Evolutionary conservation across 305 asterid genomes (phyloP), one percentile per base, ranked within the genome.

Genomic region (Fraxinus floribunda): DNA sequence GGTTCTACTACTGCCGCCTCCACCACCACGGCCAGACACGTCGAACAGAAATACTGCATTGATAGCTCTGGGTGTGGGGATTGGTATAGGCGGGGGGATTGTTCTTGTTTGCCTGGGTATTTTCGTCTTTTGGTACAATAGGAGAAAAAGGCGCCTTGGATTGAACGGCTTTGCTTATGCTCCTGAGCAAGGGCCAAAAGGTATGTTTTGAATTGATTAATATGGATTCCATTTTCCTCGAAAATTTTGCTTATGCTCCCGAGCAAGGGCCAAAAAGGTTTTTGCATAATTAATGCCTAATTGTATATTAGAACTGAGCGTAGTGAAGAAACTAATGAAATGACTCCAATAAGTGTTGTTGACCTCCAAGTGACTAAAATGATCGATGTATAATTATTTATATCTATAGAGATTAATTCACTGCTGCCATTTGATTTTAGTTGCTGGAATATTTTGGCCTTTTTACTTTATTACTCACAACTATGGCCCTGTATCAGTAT

Each of bases 1-100:
- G 77, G 82, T 77, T 32, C 66, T 76, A 52, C 44, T 85, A 30
- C 18, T 78, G 0, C 90, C 97, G 3, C 88, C 93, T 29, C 78
- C 84, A 85, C 68, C 84, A 3, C 32, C 32, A 1, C 32, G 3
- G 32, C 32, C 32, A 1, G 32, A 1, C 32, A 1, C 32, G 3
- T 29, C 32, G 32, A 29, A 29, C 32, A 29, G 32, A 29, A 29
- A 29, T 29, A 29, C 32, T 29, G 3, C 32, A 29, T 29, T 29
- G 32, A 1, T 29, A 29, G 32, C 32, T 29, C 32, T 29, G 32
- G 32, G 32, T 29, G 32, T 29, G 32, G 32, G 32, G 32, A 29
- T 29, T 29, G 32, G 32, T 1, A 29, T 29, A 29, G 32, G 32
- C 32, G 32, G 32, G 32, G 32, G 3, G 3, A 29, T 29, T 29